A percentile compares a stretch with the other conserved stretches of the same genome.
These are phyloP conservation scores for Abrus pulchellus DNA, from an alignment of 306 rosid species.

Conservation along the genomic window DNA sequence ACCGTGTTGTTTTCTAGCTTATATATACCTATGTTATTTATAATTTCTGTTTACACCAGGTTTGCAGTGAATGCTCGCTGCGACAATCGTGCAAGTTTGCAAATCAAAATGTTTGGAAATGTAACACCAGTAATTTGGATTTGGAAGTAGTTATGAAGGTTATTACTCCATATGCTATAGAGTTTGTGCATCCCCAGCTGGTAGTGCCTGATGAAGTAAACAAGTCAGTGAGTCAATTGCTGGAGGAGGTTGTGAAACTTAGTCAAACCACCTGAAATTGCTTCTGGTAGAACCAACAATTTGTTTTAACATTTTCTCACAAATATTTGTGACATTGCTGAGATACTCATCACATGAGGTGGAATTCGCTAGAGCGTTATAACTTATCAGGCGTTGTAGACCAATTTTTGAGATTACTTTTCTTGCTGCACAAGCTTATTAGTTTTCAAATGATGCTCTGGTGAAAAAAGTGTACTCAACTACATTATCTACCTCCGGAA, in stretches of 20 bases:
- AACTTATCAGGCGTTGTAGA: conserved; percentile 1
- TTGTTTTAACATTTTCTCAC: conserved; percentile 2
- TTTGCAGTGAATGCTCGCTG: conserved; percentile 51
- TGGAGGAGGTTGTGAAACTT: conserved; percentile 70
- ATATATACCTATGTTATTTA: neutral
- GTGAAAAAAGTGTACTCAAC: conserved; percentile 3
- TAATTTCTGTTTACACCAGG: conserved; percentile 47
- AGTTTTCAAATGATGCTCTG: conserved; percentile 15
- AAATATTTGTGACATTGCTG: neutral
- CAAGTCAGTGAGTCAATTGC: conserved; percentile 59
- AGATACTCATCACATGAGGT: neutral
- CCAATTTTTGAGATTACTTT: conserved; percentile 22
- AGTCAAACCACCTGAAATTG: conserved; percentile 53
- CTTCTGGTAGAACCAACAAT: conserved; percentile 32
- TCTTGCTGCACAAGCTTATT: conserved; percentile 1
- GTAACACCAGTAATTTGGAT: conserved; percentile 55
- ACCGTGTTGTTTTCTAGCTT: conserved; percentile 10
- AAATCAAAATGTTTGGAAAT: conserved; percentile 68
- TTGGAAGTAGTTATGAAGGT: conserved; percentile 59
- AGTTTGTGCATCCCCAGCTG: conserved; percentile 58
- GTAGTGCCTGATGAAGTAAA: conserved; percentile 62
- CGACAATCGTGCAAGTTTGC: conserved; percentile 53
- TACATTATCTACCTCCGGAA: neutral
- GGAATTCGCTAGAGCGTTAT: conserved; percentile 18
- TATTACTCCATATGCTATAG: conserved; percentile 63